Evolutionary conservation across 257 asterid species (phyloP), one percentile per base, ranked within the genome.

Genomic region (Henckelia pumila): DNA sequence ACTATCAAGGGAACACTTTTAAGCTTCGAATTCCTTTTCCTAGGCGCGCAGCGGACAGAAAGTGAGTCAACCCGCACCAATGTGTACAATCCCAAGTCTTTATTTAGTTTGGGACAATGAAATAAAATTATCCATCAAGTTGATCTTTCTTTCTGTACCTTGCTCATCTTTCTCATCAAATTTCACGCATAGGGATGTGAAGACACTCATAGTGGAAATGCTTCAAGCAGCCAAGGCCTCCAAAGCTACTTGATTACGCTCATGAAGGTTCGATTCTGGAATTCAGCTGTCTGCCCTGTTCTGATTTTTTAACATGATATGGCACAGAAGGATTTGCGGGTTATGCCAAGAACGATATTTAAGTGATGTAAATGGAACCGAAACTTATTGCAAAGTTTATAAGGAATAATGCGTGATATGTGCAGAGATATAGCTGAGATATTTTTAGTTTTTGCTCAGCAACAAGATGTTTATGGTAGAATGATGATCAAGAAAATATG

Each of bases 1-100:
- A 85, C 33, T 88, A 56, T 69, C 80, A 85, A 69, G 97, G 95
- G 74, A 79, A 70, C 73, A 80, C 70, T 56, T 86, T 86, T 77
- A 92, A 92, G 87, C 93, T 92, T 65, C 96, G 98, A 49, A 84
- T 92, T 70, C 97, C 98, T 59, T 92, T 88, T 68, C 56, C 95
- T 56, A 87, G 97, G 75, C 90, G 81, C 37, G 98, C 98, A 33
- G 77, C 78, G 21, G 92, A 88, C 53, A 82, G 98, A 71, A 92
- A 88, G 98, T 92, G 85, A 86, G 98, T 80, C 14, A 35, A 64
- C 40, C 7, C 68, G 21, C 25, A 66, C 67, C 29, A 71, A 9
- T 56, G 63, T 49, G 59, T 33, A 8, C 63, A 49, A 21, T 40
- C 7, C 19, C 52, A 40, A 1, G 13, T 40, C 52, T 40, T 40